A percentile compares a stretch with the other conserved stretches of the same genome.
Evolutionary conservation across 129 eudicot species (phyloP).

Genomic region (Artemisia tridentata): DNA sequence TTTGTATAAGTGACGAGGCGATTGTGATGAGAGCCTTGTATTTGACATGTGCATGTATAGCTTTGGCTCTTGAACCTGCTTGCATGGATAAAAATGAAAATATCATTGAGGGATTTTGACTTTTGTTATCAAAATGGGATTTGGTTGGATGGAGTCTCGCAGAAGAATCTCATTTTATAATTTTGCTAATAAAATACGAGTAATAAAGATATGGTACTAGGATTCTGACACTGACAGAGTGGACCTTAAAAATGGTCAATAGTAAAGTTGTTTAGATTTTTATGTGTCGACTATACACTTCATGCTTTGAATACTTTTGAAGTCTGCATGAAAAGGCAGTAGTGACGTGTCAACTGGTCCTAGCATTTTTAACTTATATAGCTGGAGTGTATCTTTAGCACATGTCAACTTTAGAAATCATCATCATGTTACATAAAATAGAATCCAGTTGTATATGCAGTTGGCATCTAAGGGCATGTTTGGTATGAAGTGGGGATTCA

Average conservation of each 20-base stretch:
- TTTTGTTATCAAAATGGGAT: too few species aligned
- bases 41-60: conserved; percentile 11
- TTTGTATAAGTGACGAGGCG: too few species aligned
- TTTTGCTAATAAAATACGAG: too few species aligned
- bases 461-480: too few species aligned
- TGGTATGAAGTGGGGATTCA: too few species aligned
- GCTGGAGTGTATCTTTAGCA: background rate
- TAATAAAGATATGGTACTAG: conserved; percentile 27
- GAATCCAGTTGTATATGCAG: too few species aligned
- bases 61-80: conserved; percentile 11
- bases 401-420: background rate
- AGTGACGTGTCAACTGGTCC: conserved; percentile 11
- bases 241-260: conserved; percentile 19
- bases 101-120: background rate
- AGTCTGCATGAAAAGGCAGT: background rate
- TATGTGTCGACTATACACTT: background rate
- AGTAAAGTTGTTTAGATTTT: background rate
- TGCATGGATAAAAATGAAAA: conserved; percentile 1
- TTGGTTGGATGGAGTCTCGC: too few species aligned
- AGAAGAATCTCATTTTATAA: too few species aligned
- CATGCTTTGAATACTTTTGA: conserved; percentile 13
- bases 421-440: too few species aligned
- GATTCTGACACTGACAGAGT: conserved; percentile 32
- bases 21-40: background rate
- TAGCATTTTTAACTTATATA: background rate